Percentiles rank a stretch among this genome's conserved stretches.
Conservation (phyloP, 805 yeast genomes). For the Wickerhamomyces tratensis region DNA sequence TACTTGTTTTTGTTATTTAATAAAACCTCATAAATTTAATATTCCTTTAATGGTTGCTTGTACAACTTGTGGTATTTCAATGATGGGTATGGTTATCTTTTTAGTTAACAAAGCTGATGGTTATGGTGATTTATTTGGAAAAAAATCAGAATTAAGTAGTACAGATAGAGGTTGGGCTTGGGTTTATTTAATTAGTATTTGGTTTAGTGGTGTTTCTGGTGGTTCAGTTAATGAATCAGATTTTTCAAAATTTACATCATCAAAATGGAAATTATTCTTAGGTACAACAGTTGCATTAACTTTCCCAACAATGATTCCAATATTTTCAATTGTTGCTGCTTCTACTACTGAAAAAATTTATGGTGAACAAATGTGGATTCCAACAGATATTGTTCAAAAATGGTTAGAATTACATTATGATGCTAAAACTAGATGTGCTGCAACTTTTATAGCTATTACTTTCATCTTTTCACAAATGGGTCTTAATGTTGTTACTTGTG, state of each 20-base stretch:
- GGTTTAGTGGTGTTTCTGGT: constrained; percentile 23
- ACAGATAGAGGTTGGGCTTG: constrained; percentile 20
- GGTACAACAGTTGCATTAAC: constrained; percentile 19
- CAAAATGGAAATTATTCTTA: constrained; percentile 13
- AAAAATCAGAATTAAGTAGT: constrained; percentile 19
- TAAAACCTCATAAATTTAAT: constrained; percentile 18
- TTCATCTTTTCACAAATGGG: constrained; percentile 22
- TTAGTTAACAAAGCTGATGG: constrained; percentile 24
- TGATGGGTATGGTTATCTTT: constrained; percentile 23
- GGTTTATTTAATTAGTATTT: constrained; percentile 21
- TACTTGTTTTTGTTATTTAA: constrained; percentile 9
- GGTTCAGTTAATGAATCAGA: constrained; percentile 26
- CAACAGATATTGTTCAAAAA: constrained; percentile 20
- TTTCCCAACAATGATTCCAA: constrained; percentile 30
- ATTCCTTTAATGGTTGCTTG: constrained; percentile 14
- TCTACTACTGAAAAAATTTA: constrained; percentile 26
- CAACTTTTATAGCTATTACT: constrained; percentile 24
- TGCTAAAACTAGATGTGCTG: constrained; percentile 25
- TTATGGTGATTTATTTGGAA: constrained; percentile 23
- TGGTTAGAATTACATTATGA: constrained; percentile 23
- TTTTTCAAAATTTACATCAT: constrained; percentile 23
- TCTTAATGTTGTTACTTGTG: constrained; percentile 24
- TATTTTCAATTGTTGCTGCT: constrained; percentile 33
- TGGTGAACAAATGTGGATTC: constrained; percentile 26
- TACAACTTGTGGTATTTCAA: constrained; percentile 16